phyloP scores from a whole-genome alignment of 108 stramenopile species.

The Skeletonema menzelii region DNA sequence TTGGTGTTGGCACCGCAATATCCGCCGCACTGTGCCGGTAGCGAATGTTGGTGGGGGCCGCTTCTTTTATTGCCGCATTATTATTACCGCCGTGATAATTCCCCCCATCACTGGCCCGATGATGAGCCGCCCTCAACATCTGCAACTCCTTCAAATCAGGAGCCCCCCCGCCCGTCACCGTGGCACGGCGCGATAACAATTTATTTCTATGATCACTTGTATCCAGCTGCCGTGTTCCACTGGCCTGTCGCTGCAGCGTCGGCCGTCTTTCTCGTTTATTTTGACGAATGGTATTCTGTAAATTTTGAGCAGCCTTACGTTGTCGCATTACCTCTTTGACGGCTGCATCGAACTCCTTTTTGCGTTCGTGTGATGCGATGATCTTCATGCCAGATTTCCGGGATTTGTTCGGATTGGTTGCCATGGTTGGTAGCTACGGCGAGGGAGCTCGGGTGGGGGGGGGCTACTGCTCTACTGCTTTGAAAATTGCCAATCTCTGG shows the following conservation, averaged over 20 bases:
- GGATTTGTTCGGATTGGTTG: neutral
- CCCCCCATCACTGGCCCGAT: neutral
- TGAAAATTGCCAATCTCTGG: no score
- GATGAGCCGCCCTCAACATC: neutral
- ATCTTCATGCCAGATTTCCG: neutral
- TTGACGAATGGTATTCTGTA: neutral
- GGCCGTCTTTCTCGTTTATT: neutral
- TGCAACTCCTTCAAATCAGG: neutral
- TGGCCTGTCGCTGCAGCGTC: neutral
- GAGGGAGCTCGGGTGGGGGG: no score
- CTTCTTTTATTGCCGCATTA: neutral
- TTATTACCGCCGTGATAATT: neutral
- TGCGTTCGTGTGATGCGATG: neutral
- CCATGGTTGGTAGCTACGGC: neutral
- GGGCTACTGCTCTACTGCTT: no score
- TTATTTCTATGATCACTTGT: neutral
- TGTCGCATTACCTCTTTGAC: slow-evolving; percentile 5
- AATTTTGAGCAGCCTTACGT: neutral
- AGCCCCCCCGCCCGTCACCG: neutral
- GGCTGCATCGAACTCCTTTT: slow-evolving; percentile 10
- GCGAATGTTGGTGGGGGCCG: neutral
- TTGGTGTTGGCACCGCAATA: neutral
- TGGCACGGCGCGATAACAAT: neutral
- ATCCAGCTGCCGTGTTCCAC: neutral
- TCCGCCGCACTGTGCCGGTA: neutral